Evolutionary conservation across 2,329 filamentous ascomycete species (phyloP), one percentile per base, ranked within the genome.

Genomic region (Diaporthe capsici): DNA sequence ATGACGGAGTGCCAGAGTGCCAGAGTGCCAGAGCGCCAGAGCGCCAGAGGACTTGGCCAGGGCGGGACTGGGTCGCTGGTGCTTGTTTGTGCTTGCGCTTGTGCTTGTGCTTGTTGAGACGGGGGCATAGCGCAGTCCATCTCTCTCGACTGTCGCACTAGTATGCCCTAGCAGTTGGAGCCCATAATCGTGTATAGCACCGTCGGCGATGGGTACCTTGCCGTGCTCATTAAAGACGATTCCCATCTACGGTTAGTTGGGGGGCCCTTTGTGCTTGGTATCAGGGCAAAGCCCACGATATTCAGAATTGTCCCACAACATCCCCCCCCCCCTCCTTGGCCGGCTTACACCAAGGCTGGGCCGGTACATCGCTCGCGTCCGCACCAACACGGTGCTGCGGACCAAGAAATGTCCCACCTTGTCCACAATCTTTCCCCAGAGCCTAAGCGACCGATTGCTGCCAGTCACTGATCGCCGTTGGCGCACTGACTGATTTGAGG

Each of bases 61-160:
- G 42, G 37, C 58, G 42, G 42, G 63, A 53, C 44, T 53, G 25
- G 28, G 42, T 39, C 55, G 60, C 58, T 4, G 8, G 15, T 49
- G 20, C 44, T 49, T 28, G 49, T n/a, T 15, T 28, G 51, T 53
- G 25, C 25, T 55, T n/a, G 31, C 20, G 55, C 42, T n/a, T n/a
- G 42, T 49, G 42, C 10, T 39, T 39, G 37, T 39, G 37, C 37
- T 51, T 53, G 47, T 53, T 39, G 44, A 68, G 63, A 53, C 63
- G 47, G 12, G 44, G 22, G 31, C 65, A 39, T 53, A 39, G 65
- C 65, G 47, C 47, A 68, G 34, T 55, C 15, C 65, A 70, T 70
- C 55, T 70, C 65, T 55, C 65, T 55, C 65, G 49, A 70, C 49
- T 70, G 65, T 70, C 65, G 65, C 65, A 70, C 65, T 70, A 70